Percentiles rank a stretch among this genome's conserved stretches.
phyloP scores from a whole-genome alignment of 2,329 filamentous ascomycete genomes.

The Aphanocladium album region DNA sequence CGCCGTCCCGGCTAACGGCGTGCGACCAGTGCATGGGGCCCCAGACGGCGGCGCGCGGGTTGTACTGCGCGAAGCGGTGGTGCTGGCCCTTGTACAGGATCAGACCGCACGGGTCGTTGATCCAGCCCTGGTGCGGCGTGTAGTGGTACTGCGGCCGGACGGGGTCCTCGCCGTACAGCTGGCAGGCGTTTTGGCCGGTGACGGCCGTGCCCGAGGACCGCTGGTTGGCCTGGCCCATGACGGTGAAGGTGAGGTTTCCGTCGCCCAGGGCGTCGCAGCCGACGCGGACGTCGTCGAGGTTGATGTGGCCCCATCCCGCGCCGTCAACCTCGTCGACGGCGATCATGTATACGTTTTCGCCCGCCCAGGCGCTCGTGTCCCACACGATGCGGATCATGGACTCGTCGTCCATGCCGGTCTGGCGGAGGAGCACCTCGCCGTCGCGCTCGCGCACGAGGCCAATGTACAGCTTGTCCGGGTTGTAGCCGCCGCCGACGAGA shows the following conservation, averaged over 20 bases:
- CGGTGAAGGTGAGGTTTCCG: conserved; percentile 22
- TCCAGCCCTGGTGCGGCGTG: conserved; percentile 24
- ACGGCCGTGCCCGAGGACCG: conserved; percentile 2
- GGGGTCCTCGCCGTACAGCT: conserved; percentile 22
- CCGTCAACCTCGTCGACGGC: conserved; percentile 21
- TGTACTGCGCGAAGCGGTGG: conserved; percentile 24
- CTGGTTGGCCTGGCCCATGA: conserved; percentile 26
- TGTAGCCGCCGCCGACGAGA: conserved; percentile 27
- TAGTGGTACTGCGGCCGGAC: conserved; percentile 24
- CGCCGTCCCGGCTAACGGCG: conserved; percentile 20
- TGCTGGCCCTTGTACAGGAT: conserved; percentile 21
- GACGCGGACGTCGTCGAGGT: conserved; percentile 27
- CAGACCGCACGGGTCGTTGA: conserved; percentile 24
- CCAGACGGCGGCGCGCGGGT: conserved; percentile 21
- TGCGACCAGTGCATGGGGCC: conserved; percentile 25
- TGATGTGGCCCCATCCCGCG: conserved; percentile 24
- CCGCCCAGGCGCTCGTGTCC: conserved; percentile 26
- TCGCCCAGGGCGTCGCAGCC: conserved; percentile 23
- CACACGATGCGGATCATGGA: conserved; percentile 25
- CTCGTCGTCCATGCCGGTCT: conserved; percentile 26
- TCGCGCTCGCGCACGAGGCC: conserved; percentile 24
- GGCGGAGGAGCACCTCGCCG: conserved; percentile 21
- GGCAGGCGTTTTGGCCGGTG: conserved; percentile 14
- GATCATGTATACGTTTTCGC: conserved; percentile 20
- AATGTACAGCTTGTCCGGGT: conserved; percentile 25